Conservation (phyloP, 345 rosid genomes). For the Hibiscus tridactylites region DNA sequence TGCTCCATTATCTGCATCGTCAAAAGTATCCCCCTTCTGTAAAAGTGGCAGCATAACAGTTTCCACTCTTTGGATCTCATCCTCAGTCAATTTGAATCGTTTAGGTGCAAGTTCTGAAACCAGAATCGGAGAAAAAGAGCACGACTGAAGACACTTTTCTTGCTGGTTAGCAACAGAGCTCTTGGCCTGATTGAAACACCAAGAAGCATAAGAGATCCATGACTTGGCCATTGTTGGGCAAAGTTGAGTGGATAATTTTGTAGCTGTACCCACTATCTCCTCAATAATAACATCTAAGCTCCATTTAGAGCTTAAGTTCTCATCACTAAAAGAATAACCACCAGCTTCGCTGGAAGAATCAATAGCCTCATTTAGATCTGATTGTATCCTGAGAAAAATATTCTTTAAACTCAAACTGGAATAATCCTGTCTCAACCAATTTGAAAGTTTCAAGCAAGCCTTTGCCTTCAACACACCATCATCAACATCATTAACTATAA, state of each 20-base stretch:
- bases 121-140: constrained; percentile 55
- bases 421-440: constrained; percentile 60
- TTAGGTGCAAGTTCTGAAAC: constrained; percentile 51
- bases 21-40: constrained; percentile 22
- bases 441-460: constrained; percentile 81
- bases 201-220: constrained; percentile 88
- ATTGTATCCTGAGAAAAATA: constrained; percentile 38
- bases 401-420: constrained; percentile 38
- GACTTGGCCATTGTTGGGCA: constrained; percentile 83
- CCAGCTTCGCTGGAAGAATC: constrained; percentile 24
- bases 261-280: constrained; percentile 65
- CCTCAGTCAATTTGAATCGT: constrained; percentile 60
- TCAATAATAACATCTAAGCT: constrained; percentile 34
- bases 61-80: constrained; percentile 48
- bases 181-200: constrained; percentile 82
- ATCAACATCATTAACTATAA: constrained; percentile 35
- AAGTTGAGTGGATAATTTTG: constrained; percentile 74
- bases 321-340: constrained; percentile 19
- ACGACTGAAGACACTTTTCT: constrained; percentile 34
- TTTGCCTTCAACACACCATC: constrained; percentile 64
- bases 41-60: constrained; percentile 34
- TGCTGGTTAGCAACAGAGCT: constrained; percentile 32
- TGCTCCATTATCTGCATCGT: constrained; percentile 15
- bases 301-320: constrained; percentile 24
- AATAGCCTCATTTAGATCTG: constrained; percentile 35